A percentile compares a stretch with the other conserved stretches of the same genome.
Evolutionary conservation across 768 basidiomycete species (phyloP).

Genomic region (Serendipita sp.): DNA sequence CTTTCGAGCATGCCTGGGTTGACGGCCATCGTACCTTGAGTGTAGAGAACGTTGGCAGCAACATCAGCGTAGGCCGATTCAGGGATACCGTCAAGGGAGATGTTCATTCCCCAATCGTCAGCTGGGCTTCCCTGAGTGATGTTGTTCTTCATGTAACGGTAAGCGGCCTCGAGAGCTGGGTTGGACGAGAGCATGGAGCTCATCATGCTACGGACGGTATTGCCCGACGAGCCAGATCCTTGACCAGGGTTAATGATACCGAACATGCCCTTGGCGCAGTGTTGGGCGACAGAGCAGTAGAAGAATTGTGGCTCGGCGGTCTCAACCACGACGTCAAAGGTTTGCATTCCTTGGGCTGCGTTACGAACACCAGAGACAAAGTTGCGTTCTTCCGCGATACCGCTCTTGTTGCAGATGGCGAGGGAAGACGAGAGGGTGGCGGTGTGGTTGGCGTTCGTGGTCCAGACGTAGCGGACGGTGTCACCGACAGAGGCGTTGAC

Average conservation of each 20-base stretch:
- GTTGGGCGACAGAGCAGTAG: conserved; percentile 53
- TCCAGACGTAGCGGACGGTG: conserved; percentile 62
- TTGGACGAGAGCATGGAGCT: conserved; percentile 16
- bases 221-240: conserved; percentile 16
- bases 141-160: not conserved
- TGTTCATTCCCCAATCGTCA: conserved; percentile 3
- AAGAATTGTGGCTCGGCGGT: conserved; percentile 61
- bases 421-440: conserved; percentile 63
- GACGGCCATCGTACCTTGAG: not conserved
- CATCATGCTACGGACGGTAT: conserved; percentile 41
- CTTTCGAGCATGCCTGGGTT: conserved; percentile 7
- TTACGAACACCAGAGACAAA: conserved; percentile 55
- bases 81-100: not conserved
- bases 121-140: not conserved
- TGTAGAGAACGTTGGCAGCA: conserved; percentile 7
- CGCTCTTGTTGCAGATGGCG: conserved; percentile 56
- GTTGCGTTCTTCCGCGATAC: conserved; percentile 21
- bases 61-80: not conserved
- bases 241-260: conserved; percentile 28
- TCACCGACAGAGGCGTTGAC: conserved; percentile 63
- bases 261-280: conserved; percentile 77
- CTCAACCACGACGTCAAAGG: conserved; percentile 45
- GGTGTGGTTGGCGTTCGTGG: conserved; percentile 54
- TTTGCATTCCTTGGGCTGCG: conserved; percentile 29
- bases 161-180: conserved; percentile 1